Percentiles rank a stretch among this genome's conserved stretches.
phyloP scores from a whole-genome alignment of 139 green algal genomes.

The Picochlorum sp. region DNA sequence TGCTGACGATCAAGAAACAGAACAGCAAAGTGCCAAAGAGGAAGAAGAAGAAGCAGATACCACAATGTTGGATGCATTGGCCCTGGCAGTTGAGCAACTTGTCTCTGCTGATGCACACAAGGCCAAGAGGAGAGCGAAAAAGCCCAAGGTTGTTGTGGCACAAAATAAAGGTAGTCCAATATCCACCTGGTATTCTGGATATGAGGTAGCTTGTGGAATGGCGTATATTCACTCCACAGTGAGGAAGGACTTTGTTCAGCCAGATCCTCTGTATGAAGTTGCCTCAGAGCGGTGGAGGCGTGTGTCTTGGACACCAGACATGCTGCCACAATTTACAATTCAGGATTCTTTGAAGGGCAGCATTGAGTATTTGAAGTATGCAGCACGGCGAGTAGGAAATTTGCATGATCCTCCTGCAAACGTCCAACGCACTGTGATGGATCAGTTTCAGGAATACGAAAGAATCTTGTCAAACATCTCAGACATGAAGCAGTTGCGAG shows the following conservation, averaged over 20 bases:
- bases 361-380: constrained; percentile 2
- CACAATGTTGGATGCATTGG: no score
- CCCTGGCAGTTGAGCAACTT: no score
- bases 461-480: no score
- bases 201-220: background rate
- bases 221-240: background rate
- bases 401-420: background rate
- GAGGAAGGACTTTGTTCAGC: background rate
- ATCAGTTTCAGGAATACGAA: background rate
- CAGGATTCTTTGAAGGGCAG: background rate
- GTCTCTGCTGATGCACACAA: background rate
- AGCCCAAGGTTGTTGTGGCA: background rate
- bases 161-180: background rate
- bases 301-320: background rate
- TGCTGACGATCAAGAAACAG: no score
- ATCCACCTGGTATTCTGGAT: constrained; percentile 1
- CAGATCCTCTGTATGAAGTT: background rate
- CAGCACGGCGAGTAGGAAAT: background rate
- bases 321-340: background rate
- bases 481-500: no score
- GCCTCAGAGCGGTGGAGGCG: background rate
- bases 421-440: background rate
- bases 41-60: no score
- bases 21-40: no score
- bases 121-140: background rate